These are phyloP conservation scores for Xylaria palmicola DNA, from an alignment of 495 filamentous ascomycete species.

Conservation along the genomic window DNA sequence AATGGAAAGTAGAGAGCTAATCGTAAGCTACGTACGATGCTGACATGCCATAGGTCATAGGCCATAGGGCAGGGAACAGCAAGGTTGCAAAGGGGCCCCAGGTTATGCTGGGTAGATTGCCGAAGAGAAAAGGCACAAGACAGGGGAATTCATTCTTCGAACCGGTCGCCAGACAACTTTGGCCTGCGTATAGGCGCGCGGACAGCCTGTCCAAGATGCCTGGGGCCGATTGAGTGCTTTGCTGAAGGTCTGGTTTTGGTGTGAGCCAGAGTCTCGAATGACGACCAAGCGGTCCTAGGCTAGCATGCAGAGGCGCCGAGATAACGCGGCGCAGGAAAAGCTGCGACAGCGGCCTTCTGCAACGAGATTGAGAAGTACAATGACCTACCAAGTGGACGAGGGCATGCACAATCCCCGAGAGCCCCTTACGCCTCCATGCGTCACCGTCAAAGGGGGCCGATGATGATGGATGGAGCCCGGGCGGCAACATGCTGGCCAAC, in stretches of 20 bases:
- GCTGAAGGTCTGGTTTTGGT: slow-evolving; percentile 1
- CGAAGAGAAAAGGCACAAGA: slow-evolving; percentile 26
- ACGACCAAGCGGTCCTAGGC: neutral
- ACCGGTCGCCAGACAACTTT: slow-evolving; percentile 25
- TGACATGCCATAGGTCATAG: slow-evolving; percentile 45
- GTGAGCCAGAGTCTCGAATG: slow-evolving; percentile 5
- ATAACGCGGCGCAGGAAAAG: slow-evolving; percentile 1
- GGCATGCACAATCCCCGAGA: neutral
- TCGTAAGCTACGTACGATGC: too few relatives aligned
- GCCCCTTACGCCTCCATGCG: slow-evolving; percentile 5
- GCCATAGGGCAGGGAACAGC: slow-evolving; percentile 40
- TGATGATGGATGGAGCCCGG: neutral
- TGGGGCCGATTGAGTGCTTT: slow-evolving; percentile 16
- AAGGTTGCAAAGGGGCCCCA: slow-evolving; percentile 33
- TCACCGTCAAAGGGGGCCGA: slow-evolving; percentile 1
- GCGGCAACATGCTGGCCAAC: neutral
- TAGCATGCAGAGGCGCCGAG: slow-evolving; percentile 4
- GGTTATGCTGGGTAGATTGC: slow-evolving; percentile 33
- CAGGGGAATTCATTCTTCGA: slow-evolving; percentile 27
- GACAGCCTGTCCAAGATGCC: neutral
- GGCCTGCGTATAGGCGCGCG: slow-evolving; percentile 10
- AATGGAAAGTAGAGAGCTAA: slow-evolving; percentile 40
- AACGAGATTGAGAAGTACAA: neutral
- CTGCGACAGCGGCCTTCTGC: neutral
- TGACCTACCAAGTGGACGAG: neutral